Base-by-base conservation (phyloP, 2,329 filamentous ascomycete species). In the Trichoderma sp. region DNA sequence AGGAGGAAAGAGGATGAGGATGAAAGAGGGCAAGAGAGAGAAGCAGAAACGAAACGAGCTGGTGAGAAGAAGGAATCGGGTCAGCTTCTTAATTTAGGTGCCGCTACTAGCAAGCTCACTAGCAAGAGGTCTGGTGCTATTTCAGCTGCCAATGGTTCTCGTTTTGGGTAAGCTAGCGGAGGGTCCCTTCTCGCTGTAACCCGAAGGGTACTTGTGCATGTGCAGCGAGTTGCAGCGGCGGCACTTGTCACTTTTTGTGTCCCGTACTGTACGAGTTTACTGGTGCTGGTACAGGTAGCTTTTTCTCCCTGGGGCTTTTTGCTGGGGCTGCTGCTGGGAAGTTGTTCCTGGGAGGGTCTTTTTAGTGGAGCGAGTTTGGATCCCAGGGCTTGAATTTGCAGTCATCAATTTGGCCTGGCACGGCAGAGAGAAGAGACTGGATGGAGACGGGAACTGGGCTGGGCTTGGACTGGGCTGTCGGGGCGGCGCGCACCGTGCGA, bases 31-130 rank as follows among this genome's bases (percentile, higher is more conserved):
- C 29, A 14, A 24, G 56, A 24, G 24, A 64, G 33, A 21, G 38
- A 41, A 41, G 69, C 14, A 27, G 35, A 71, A n/a, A 33, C n/a
- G 67, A 33, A 60, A 63, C 41, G 24, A n/a, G 33, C 56, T 63
- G 38, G 60, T 56, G 68, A 63, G 45, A 56, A 63, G 45, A 56
- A 33, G 56, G 67, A 31, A 64, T 24, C 38, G 35, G 69, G 69
- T 72, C 69, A 72, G 69, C 69, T 64, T 64, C 69, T 72, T 72
- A 72, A 64, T 72, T 64, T 72, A 72, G 59, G 69, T 72, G 69
- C 69, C 59, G 59, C 69, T 72, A 72, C 69, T 59, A 59, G 53
- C 16, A 21, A 50, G 35, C 21, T 45, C 16, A 16, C 38, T 27
- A 56, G 66, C 29, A 59, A 59, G 50, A 50, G 50, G 29, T 35